These are phyloP conservation scores for Dioscorea dumetorum DNA, from an alignment of 106 monocot genomes.

Conservation along the genomic window DNA sequence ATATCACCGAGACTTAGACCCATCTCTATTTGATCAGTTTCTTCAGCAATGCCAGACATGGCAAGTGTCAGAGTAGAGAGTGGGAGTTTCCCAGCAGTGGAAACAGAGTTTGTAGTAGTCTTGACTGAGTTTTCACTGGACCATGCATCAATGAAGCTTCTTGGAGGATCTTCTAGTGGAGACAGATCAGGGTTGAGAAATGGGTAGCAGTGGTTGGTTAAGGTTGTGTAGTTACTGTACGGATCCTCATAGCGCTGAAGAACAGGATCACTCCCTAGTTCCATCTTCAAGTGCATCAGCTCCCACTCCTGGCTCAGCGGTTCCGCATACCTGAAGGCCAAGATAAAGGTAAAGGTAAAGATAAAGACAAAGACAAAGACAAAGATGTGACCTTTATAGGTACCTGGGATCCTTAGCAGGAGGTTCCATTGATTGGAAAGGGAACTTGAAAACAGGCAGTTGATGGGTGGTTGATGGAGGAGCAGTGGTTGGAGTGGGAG, in stretches of 20 bases:
- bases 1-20: slow-evolving; percentile 16
- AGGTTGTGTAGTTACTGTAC: slow-evolving; percentile 21
- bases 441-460: slow-evolving; percentile 3
- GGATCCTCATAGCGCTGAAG: slow-evolving; percentile 13
- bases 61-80: slow-evolving; percentile 32
- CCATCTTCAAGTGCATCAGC: slow-evolving; percentile 5
- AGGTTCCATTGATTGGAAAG: slow-evolving; percentile 12
- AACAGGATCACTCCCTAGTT: not conserved
- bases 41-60: slow-evolving; percentile 10
- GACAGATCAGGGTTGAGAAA: slow-evolving; percentile 18
- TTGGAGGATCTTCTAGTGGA: slow-evolving; percentile 8
- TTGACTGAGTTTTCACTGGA: slow-evolving; percentile 14
- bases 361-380: not conserved
- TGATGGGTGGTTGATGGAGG: not conserved
- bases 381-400: not conserved
- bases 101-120: not conserved
- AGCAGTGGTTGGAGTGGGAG: not conserved
- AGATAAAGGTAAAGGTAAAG: not conserved
- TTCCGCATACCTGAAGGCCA: not conserved
- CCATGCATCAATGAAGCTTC: slow-evolving; percentile 46
- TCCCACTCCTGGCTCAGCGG: slow-evolving; percentile 3
- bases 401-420: slow-evolving; percentile 23
- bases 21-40: slow-evolving; percentile 9
- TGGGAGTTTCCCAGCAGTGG: slow-evolving; percentile 6
- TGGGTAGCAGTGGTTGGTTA: slow-evolving; percentile 10